Base-by-base conservation (phyloP, 352 stramenopile species). In the Globisporangium echinulatum region DNA sequence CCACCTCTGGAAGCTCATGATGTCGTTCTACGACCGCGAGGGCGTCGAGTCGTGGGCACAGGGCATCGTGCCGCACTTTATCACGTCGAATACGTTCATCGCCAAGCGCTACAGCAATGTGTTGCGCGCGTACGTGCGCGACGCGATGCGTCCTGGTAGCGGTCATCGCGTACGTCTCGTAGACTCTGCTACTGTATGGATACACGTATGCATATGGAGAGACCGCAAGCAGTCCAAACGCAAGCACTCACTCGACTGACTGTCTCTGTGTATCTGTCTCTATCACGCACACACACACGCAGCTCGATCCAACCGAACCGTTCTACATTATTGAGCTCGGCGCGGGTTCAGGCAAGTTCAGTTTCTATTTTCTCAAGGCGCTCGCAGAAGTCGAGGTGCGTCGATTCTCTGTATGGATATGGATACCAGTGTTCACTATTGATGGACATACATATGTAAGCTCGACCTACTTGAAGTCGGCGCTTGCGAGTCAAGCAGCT, bases 51-150 rank as follows among this genome's bases (percentile, higher is more conserved):
- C 82, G 10, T 98, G 92, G 92, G 80, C 83, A 10, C 77, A 97
- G 57, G 92, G 91, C 51, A 97, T 98, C 52, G 94, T 98, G 47
- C 94, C 94, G 36, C 92, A 98, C 75, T 98, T 98, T 62, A 97
- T 98, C 68, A 97, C 92, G 37, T 98, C 87, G 65, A 98, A 98
- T 64, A 87, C 84, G 9, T 98, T 98, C 72, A 98, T 98, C 59
- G 92, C 87, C 44, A 90, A 92, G 58, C 77, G 81, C 36, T 98
- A 97, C 68, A 87, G 80, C 54, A 81, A 82, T 49, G 69, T 92
- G 33, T 59, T 94, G 19, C 63, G 67, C 8, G 77, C 80, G 7
- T 94, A 85, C 64, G 75, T 92, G 50, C 72, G 79, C 56, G 84
- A 93, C 59, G 78, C 70, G 9, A 66, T 70, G 11, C 64, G 71